Conservation (phyloP, 2,329 filamentous ascomycete genomes). For the Penicillium occitanis region DNA sequence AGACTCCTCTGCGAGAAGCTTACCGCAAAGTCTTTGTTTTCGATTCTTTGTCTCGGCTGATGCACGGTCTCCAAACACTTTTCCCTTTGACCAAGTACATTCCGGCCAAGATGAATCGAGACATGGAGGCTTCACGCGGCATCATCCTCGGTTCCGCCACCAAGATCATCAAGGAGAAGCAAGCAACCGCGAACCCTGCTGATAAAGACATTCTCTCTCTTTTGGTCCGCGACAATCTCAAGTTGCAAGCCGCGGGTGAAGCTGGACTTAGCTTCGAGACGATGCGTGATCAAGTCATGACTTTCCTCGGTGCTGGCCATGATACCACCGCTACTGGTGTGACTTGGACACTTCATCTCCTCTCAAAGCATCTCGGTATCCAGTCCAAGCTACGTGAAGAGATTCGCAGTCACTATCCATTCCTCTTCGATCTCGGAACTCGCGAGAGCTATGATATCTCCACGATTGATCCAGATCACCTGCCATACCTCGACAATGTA, state of each 20-base stretch:
- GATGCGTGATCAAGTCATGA: constrained; percentile 42
- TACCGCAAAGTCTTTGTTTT: constrained; percentile 48
- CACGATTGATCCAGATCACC: constrained; percentile 40
- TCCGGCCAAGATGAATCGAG: constrained; percentile 42
- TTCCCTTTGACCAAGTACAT: constrained; percentile 42
- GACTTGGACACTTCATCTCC: constrained; percentile 46
- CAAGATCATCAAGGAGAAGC: constrained; percentile 39
- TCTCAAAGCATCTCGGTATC: constrained; percentile 42
- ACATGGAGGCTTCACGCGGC: constrained; percentile 35
- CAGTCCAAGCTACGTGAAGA: constrained; percentile 45
- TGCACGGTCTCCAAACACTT: constrained; percentile 47
- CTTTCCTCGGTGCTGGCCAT: constrained; percentile 46
- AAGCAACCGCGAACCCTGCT: constrained; percentile 33
- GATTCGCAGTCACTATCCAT: constrained; percentile 39
- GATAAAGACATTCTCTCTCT: constrained; percentile 45
- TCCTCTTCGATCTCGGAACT: constrained; percentile 39
- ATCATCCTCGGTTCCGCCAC: constrained; percentile 41
- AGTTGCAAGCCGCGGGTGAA: constrained; percentile 40
- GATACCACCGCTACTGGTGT: constrained; percentile 49
- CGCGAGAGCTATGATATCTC: constrained; percentile 33
- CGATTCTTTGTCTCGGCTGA: constrained; percentile 36
- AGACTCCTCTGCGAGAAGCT: constrained; percentile 41
- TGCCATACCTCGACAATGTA: constrained; percentile 50
- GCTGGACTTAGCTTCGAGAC: constrained; percentile 40
- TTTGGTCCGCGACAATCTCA: constrained; percentile 45